Evolutionary conservation across 164 flowering plant genomes (phyloP).

Genomic region (Tetracentron sinense): DNA sequence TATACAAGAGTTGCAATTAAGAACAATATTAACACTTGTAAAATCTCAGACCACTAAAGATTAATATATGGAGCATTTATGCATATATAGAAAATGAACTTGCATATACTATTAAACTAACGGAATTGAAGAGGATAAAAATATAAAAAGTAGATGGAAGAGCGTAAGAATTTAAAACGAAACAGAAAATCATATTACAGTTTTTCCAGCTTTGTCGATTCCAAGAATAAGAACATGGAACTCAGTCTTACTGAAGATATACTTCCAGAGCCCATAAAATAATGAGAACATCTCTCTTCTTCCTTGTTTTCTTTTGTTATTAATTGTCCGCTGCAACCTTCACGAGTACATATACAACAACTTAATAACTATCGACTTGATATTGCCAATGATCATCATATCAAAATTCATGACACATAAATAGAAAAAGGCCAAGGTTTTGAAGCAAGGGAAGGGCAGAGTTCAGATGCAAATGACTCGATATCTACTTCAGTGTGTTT

Average conservation of each 20-base stretch:
- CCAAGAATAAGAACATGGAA: slow-evolving; percentile 97
- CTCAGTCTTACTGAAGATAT: slow-evolving; percentile 82
- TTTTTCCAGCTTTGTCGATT: slow-evolving; percentile 95
- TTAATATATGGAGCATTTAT: background rate
- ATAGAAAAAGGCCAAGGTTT: slow-evolving; percentile 1
- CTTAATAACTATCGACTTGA: slow-evolving; percentile 5
- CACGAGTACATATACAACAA: slow-evolving; percentile 11
- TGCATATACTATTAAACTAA: background rate
- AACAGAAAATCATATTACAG: slow-evolving; percentile 45
- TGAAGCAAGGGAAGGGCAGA: background rate
- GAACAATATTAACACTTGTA: background rate
- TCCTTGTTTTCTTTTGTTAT: slow-evolving; percentile 8
- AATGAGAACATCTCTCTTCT: slow-evolving; percentile 73
- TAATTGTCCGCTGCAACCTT: slow-evolving; percentile 15
- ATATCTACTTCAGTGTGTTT: background rate
- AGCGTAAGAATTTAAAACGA: background rate
- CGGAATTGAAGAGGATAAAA: background rate
- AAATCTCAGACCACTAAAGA: background rate
- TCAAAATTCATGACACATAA: slow-evolving; percentile 15
- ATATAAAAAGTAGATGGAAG: background rate
- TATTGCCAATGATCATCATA: background rate
- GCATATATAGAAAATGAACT: background rate
- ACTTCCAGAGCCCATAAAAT: slow-evolving; percentile 89
- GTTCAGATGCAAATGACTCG: background rate
- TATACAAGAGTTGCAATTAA: background rate